Percentiles rank a stretch among this genome's conserved stretches.
Evolutionary conservation across 164 flowering plant genomes (phyloP).

Genomic region (Magnolia changhungtana): DNA sequence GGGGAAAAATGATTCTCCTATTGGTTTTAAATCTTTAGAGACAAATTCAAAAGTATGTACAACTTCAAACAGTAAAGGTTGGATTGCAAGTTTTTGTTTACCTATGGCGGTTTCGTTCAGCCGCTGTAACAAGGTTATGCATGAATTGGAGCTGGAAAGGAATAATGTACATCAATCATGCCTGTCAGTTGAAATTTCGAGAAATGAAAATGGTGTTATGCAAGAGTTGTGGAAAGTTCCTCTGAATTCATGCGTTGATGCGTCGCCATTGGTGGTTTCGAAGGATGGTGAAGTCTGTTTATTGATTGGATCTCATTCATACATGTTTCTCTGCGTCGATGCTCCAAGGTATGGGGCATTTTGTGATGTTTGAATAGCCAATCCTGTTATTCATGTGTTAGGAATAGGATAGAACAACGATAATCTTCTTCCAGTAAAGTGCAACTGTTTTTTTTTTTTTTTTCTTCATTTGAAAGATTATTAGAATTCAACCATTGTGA

Average conservation of each 20-base stretch:
- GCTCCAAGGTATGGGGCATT: slow-evolving; percentile 54
- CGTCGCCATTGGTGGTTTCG: slow-evolving; percentile 72
- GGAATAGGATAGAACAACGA: too few relatives aligned
- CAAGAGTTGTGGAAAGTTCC: slow-evolving; percentile 68
- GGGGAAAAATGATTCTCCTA: slow-evolving; percentile 13
- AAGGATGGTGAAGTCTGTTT: slow-evolving; percentile 42
- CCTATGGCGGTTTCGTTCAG: slow-evolving; percentile 44
- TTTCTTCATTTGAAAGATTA: neutral
- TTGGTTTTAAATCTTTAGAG: slow-evolving; percentile 38
- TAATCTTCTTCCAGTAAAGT: too few relatives aligned
- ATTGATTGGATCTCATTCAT: slow-evolving; percentile 86
- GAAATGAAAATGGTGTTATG: slow-evolving; percentile 33
- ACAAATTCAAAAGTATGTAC: slow-evolving; percentile 22
- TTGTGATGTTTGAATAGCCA: neutral
- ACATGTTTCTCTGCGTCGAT: slow-evolving; percentile 59
- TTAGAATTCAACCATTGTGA: neutral
- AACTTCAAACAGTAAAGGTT: slow-evolving; percentile 16
- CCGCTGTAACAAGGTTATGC: slow-evolving; percentile 65
- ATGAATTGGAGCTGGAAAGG: slow-evolving; percentile 23
- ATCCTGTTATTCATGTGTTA: slow-evolving; percentile 5
- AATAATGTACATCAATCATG: slow-evolving; percentile 19
- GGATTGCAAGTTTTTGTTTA: slow-evolving; percentile 26
- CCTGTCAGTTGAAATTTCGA: slow-evolving; percentile 33
- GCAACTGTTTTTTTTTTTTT: neutral
- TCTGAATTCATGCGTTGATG: slow-evolving; percentile 88